A percentile compares a stretch with the other conserved stretches of the same genome.
phyloP scores from a whole-genome alignment of 2,329 filamentous ascomycete genomes.

The Gliomastix tumulicola region DNA sequence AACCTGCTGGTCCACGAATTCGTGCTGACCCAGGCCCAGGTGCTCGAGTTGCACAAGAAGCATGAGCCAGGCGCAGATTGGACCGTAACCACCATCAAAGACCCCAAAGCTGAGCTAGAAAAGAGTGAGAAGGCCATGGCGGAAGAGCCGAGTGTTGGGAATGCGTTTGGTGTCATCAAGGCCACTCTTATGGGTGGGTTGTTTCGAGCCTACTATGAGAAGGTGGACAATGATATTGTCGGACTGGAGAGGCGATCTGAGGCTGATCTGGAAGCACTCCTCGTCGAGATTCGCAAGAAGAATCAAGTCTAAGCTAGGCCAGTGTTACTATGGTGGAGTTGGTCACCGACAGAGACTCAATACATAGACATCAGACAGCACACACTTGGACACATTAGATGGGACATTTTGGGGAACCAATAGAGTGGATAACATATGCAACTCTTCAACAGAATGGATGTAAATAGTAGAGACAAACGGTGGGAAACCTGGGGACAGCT shows the following conservation, averaged over 20 bases:
- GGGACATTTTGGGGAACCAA: no score
- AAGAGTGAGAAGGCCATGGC: neutral
- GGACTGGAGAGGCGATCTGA: neutral
- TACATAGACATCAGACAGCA: no score
- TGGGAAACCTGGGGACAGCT: no score
- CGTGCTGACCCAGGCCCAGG: constrained; percentile 27
- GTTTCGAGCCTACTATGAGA: neutral
- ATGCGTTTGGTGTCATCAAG: neutral
- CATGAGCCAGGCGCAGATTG: constrained; percentile 31
- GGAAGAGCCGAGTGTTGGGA: neutral
- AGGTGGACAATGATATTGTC: constrained; percentile 1
- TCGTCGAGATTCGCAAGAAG: no score
- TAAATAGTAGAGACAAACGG: no score
- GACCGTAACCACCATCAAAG: constrained; percentile 21
- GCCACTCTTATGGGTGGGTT: neutral
- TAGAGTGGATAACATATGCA: no score
- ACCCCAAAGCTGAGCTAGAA: neutral
- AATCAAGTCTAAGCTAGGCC: no score
- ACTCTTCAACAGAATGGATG: no score
- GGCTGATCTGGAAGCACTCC: neutral
- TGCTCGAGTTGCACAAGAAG: constrained; percentile 34
- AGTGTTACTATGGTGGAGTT: no score
- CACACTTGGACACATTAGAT: no score
- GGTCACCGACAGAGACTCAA: no score
- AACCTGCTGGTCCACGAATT: constrained; percentile 29